Evolutionary conservation across 176 grass and related monocot species (phyloP), one percentile per base, ranked within the genome.

Genomic region (Eragrostis nindensis): DNA sequence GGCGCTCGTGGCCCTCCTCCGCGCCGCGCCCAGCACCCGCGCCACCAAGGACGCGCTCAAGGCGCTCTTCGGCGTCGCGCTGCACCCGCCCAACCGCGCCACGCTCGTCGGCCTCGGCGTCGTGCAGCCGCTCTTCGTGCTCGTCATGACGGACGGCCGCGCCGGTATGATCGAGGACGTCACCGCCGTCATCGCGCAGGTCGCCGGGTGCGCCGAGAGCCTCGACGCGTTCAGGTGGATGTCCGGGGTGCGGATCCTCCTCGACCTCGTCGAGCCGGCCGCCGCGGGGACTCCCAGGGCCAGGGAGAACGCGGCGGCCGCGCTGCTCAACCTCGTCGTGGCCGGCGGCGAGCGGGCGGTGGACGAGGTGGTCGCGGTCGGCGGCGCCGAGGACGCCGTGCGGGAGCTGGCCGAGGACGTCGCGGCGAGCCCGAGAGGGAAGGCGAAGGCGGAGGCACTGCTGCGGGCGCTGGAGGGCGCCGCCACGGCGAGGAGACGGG

Each of bases 171-270:
- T 95, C 24, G 97, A 99, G 91, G 97, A 99, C 78, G 82, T 82
- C 26, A 99, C 93, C 5, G 93, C 97, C 42, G 91, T 99, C 45
- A 22, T 95, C 19, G 84, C 92, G 66, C 97, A 99, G 89, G 90
- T 99, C 17, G 97, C 97, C 14, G 91, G 97, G 11, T 99, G 97
- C 79, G 73, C 77, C 11, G 97, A 99, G 89, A 90, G 93, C 77
- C 86, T 99, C 0, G 82, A 82, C 19, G 91, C 89, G 7, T 93
- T 99, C 82, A 66, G 69, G 6, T 60, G 65, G 82, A 83, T 99
- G 10, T 86, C 89, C 59, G 93, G 97, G 18, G 76, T 93, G 7
- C 63, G 90, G 18, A 89, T 95, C 69, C 91, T 99, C 2, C 76
- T 91, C 1, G 96, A 99, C 25, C 71, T 95, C 64, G 60, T 95